A percentile compares a stretch with the other conserved stretches of the same genome.
Conservation (phyloP, 495 filamentous ascomycete genomes). For the Staphylotrichum longicolle region DNA sequence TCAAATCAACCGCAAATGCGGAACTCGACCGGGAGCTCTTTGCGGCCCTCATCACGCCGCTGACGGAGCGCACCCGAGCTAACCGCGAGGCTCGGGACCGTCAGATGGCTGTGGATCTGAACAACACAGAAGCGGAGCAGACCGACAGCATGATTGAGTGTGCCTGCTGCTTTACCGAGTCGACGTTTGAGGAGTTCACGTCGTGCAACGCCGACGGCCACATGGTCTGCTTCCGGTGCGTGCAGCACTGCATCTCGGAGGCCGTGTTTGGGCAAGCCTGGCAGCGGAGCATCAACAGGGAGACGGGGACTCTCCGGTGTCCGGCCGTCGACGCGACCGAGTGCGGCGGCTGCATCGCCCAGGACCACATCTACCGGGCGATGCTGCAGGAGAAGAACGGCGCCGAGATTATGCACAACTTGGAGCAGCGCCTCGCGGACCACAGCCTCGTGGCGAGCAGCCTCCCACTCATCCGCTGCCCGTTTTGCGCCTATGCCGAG, state of each 20-base stretch:
- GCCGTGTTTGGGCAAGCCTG: slow-evolving; percentile 91
- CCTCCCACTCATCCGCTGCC: slow-evolving; percentile 77
- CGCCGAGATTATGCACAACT: slow-evolving; percentile 62
- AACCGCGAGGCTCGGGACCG: slow-evolving; percentile 64
- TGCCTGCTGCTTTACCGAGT: slow-evolving; percentile 80
- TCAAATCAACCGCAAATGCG: slow-evolving; percentile 68
- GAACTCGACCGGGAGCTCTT: slow-evolving; percentile 82
- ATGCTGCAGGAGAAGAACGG: slow-evolving; percentile 65
- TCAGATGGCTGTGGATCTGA: slow-evolving; percentile 62
- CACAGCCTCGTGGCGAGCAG: slow-evolving; percentile 68
- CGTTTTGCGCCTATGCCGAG: slow-evolving; percentile 89
- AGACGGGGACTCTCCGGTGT: slow-evolving; percentile 72
- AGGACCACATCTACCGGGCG: slow-evolving; percentile 65
- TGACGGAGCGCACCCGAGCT: slow-evolving; percentile 52
- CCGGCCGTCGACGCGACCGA: slow-evolving; percentile 65
- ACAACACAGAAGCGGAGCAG: slow-evolving; percentile 71
- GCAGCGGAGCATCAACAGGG: slow-evolving; percentile 71
- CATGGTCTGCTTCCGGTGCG: slow-evolving; percentile 82
- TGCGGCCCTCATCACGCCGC: slow-evolving; percentile 61
- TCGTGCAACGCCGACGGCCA: slow-evolving; percentile 71
- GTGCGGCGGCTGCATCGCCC: slow-evolving; percentile 73
- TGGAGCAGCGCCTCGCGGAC: slow-evolving; percentile 73
- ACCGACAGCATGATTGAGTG: slow-evolving; percentile 77
- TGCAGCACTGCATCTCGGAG: slow-evolving; percentile 73
- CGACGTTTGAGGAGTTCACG: slow-evolving; percentile 76